A percentile compares a stretch with the other conserved stretches of the same genome.
phyloP scores from a whole-genome alignment of 1,284 basidiomycete genomes.

The Cerrena zonata region DNA sequence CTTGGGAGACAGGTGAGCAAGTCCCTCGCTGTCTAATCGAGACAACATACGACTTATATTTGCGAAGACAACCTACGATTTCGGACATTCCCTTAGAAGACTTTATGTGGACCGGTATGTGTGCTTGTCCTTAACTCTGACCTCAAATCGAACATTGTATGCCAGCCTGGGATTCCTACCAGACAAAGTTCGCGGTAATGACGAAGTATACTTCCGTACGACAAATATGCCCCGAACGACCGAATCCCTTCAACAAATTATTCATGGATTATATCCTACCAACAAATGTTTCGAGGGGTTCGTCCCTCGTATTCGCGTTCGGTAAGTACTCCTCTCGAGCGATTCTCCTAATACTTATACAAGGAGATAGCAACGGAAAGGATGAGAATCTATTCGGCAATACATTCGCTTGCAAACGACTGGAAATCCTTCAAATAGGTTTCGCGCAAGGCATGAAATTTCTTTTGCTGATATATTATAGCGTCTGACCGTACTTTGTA shows the following conservation, averaged over 20 bases:
- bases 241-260: conserved; percentile 70
- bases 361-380: conserved; percentile 46
- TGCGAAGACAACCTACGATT: conserved; percentile 70
- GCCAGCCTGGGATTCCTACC: conserved; percentile 62
- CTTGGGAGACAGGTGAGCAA: conserved; percentile 56
- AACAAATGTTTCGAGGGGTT: conserved; percentile 40
- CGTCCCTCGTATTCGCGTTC: conserved; percentile 49
- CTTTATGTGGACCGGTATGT: conserved; percentile 68
- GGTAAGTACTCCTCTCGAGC: conserved; percentile 34
- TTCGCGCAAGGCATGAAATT: conserved; percentile 51
- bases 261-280: conserved; percentile 66
- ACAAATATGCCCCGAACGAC: conserved; percentile 76
- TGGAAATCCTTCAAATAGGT: conserved; percentile 55
- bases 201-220: conserved; percentile 60
- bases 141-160: neutral
- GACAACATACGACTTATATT: conserved; percentile 68
- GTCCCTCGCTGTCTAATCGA: conserved; percentile 21
- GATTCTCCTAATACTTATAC: neutral
- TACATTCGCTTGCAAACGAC: conserved; percentile 57
- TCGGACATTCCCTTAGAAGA: conserved; percentile 55
- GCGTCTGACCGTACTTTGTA: neutral
- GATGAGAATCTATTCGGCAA: conserved; percentile 76
- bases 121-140: neutral
- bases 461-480: neutral
- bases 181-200: conserved; percentile 40